Evolutionary conservation across 768 basidiomycete species (phyloP).

Genomic region (Omphalotus guepiniiformis): DNA sequence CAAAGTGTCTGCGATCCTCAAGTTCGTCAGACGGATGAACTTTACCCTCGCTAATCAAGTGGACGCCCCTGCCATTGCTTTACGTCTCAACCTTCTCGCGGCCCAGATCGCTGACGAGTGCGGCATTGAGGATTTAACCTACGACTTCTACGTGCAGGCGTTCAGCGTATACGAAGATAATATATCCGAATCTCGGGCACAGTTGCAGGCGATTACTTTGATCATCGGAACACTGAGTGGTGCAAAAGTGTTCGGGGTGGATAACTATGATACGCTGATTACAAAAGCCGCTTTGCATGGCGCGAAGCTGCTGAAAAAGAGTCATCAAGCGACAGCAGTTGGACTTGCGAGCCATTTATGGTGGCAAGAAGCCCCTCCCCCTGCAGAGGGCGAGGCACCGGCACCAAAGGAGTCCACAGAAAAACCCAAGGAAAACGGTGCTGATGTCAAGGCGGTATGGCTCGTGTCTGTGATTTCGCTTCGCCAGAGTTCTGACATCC

Average conservation of each 20-base stretch:
- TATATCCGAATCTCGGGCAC: conserved; percentile 93
- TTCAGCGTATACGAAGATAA: conserved; percentile 98
- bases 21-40: conserved; percentile 90
- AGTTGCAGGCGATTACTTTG: conserved; percentile 94
- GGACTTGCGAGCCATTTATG: conserved; percentile 94
- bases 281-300: conserved; percentile 99
- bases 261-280: conserved; percentile 96
- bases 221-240: conserved; percentile 90
- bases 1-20: conserved; percentile 85
- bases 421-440: conserved; percentile 41
- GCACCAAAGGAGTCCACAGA: conserved; percentile 31
- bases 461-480: too few species aligned
- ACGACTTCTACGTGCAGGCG: conserved; percentile 97
- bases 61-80: conserved; percentile 87
- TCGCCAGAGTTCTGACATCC: too few species aligned
- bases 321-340: conserved; percentile 94
- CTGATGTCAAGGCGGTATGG: conserved; percentile 55
- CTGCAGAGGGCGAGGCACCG: conserved; percentile 32
- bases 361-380: conserved; percentile 79
- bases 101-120: conserved; percentile 95
- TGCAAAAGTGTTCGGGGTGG: conserved; percentile 85
- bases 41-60: conserved; percentile 92
- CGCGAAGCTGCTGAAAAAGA: conserved; percentile 95
- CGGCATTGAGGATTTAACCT: conserved; percentile 92
- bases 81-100: conserved; percentile 92